Percentiles rank a stretch among this genome's conserved stretches.
phyloP scores from a whole-genome alignment of 768 basidiomycete genomes.

The Tulasnella sp. region DNA sequence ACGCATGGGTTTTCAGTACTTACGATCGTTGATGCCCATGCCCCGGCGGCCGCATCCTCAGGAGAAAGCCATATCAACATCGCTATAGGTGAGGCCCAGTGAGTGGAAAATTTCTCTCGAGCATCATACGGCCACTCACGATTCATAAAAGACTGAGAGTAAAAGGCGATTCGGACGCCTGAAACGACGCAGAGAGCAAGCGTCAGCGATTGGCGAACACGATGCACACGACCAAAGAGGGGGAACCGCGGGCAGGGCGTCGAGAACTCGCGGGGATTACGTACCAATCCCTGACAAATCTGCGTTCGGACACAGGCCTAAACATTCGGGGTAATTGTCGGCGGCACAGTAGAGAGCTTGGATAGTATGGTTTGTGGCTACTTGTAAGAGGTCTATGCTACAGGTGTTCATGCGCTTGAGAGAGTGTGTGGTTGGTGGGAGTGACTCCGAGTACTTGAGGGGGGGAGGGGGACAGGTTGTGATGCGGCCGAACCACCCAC shows the following conservation, averaged over 20 bases:
- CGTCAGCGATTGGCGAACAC: not conserved
- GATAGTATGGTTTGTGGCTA: not conserved
- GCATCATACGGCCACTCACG: not conserved
- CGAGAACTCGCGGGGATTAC: not conserved
- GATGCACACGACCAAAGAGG: not conserved
- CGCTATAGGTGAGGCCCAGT: not conserved
- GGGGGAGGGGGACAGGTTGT: not conserved
- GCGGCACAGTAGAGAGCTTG: constrained; percentile 1
- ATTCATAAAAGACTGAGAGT: constrained; percentile 18
- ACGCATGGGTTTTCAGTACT: not conserved
- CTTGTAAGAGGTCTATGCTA: not conserved
- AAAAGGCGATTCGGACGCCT: constrained; percentile 22
- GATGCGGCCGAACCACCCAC: not conserved
- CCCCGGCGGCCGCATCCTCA: constrained; percentile 13
- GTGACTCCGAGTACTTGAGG: not conserved
- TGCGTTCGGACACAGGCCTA: constrained; percentile 18
- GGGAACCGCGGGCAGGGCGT: not conserved
- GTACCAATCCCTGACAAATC: constrained; percentile 19
- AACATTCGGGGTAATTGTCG: not conserved
- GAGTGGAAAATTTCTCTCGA: not conserved
- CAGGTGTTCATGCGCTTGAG: not conserved
- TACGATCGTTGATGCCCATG: constrained; percentile 19
- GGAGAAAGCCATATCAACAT: constrained; percentile 12
- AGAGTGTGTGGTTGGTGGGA: not conserved
- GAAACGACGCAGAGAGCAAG: not conserved